Base-by-base conservation (phyloP, 2,329 filamentous ascomycete species). In the Beauveria bassiana region DNA sequence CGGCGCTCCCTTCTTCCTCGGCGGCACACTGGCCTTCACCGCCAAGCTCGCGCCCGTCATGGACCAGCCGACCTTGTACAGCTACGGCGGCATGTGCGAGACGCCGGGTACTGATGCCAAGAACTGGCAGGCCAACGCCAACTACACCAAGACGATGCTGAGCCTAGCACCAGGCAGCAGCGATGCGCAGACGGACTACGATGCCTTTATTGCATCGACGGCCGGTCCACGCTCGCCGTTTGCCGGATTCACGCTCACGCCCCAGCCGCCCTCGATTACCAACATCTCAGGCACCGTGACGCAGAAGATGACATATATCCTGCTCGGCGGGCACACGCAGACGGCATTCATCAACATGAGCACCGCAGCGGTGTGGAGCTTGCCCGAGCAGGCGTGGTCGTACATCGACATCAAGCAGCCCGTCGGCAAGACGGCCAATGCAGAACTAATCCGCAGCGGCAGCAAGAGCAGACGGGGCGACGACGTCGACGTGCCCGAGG, bases 321-420 rank as follows among this genome's bases (percentile, higher is more conserved):
- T 97, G 24, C 77, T 97, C 18, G 93, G 93, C 46, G 93, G 93
- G 0, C 92, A 97, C 71, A 96, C 92, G 0, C 80, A 85, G 66
- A 74, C 79, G 18, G 93, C 92, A 0, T 97, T 96, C 70, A 87
- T 97, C 75, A 96, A 97, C 72, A 97, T 96, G 88, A 96, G 91
- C 61, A 90, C 91, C 49, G 85, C 93, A 1, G 93, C 92, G 0
- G 78, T 97, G 1, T 96, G 93, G 80, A 93, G 86, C 59, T 78
- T 97, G 7, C 93, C 93, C 0, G 89, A 96, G 68, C 86, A 92
- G 69, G 87, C 84, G 59, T 98, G 93, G 93, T 88, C 85, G 31
- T 97, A 93, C 71, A 78, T 96, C 28, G 79, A 81, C 1, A 84
- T 93, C n/a, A 76, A 81, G 16, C 73, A 77, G 4, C 76, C 79